Evolutionary conservation across 192 early-diverging fungal species (phyloP).

Genomic region (Rhizophagus sp.): DNA sequence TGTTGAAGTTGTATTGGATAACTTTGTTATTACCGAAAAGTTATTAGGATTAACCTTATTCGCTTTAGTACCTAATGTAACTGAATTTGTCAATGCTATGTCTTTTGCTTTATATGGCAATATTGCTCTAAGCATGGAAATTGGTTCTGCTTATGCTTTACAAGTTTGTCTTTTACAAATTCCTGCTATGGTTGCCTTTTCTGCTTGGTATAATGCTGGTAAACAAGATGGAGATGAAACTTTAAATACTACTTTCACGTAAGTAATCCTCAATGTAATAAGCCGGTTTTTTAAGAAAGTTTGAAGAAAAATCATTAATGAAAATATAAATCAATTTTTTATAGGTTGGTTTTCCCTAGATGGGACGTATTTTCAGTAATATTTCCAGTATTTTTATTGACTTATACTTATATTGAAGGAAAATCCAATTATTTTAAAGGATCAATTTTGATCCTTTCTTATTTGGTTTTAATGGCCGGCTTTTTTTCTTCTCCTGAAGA

Average conservation of each 20-base stretch:
- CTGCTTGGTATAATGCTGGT: conserved; percentile 45
- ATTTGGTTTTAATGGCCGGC: conserved; percentile 77
- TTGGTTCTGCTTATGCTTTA: conserved; percentile 93
- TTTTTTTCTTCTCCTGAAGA: conserved; percentile 64
- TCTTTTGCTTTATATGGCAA: conserved; percentile 92
- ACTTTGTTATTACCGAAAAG: conserved; percentile 75
- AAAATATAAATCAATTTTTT: background rate
- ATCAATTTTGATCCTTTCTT: conserved; percentile 81
- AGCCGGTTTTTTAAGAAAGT: too few species aligned
- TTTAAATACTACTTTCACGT: conserved; percentile 20
- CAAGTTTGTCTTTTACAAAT: conserved; percentile 96
- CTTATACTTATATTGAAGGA: conserved; percentile 94
- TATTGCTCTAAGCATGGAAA: conserved; percentile 82
- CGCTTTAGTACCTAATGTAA: conserved; percentile 92
- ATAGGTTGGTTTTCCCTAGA: conserved; percentile 44
- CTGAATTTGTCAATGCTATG: conserved; percentile 94
- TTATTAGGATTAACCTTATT: conserved; percentile 92
- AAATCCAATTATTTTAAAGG: conserved; percentile 98
- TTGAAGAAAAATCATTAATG: too few species aligned
- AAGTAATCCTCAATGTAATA: background rate
- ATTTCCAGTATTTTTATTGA: conserved; percentile 70
- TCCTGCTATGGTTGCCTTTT: conserved; percentile 88
- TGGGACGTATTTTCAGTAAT: conserved; percentile 48
- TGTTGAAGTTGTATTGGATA: conserved; percentile 79
- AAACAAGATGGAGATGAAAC: conserved; percentile 37